These are phyloP conservation scores for Clonostachys byssicola DNA, from an alignment of 2,329 filamentous ascomycete genomes.

Conservation along the genomic window DNA sequence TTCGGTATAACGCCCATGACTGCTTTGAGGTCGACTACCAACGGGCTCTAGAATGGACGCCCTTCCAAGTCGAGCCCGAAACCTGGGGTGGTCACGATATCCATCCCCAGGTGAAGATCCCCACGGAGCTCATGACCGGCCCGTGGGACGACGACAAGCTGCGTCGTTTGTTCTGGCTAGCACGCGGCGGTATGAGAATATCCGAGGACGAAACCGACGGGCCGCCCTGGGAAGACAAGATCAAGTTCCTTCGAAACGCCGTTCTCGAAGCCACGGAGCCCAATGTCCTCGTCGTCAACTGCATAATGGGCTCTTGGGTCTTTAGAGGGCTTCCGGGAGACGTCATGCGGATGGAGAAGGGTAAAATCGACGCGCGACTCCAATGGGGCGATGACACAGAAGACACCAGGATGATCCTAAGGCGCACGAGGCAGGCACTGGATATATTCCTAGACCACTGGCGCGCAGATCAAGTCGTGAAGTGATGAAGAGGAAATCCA, in stretches of 20 bases:
- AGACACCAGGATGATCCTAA: constrained; percentile 14
- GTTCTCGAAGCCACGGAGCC: constrained; percentile 19
- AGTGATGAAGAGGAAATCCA: no score
- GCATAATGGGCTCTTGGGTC: constrained; percentile 18
- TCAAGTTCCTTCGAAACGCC: constrained; percentile 28
- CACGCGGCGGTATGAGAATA: constrained; percentile 27
- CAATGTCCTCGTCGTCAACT: constrained; percentile 19
- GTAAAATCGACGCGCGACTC: constrained; percentile 16
- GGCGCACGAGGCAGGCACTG: constrained; percentile 7
- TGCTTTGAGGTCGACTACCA: constrained; percentile 31
- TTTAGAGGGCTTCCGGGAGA: constrained; percentile 20
- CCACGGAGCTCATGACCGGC: constrained; percentile 30
- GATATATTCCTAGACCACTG: constrained; percentile 9
- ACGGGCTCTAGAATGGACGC: constrained; percentile 13
- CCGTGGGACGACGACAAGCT: constrained; percentile 33
- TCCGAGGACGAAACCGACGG: constrained; percentile 14
- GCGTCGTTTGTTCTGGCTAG: constrained; percentile 40
- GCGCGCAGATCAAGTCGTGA: no score
- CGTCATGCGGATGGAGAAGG: constrained; percentile 14
- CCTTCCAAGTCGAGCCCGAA: constrained; percentile 8
- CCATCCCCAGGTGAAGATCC: constrained; percentile 31
- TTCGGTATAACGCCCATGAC: constrained; percentile 21
- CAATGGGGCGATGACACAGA: constrained; percentile 20
- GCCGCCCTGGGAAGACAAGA: constrained; percentile 34
- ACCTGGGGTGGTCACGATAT: constrained; percentile 24